Percentiles rank a stretch among this genome's conserved stretches.
These are phyloP conservation scores for Aegilops speltoides DNA, from an alignment of 176 grass and related monocot species.

Conservation along the genomic window DNA sequence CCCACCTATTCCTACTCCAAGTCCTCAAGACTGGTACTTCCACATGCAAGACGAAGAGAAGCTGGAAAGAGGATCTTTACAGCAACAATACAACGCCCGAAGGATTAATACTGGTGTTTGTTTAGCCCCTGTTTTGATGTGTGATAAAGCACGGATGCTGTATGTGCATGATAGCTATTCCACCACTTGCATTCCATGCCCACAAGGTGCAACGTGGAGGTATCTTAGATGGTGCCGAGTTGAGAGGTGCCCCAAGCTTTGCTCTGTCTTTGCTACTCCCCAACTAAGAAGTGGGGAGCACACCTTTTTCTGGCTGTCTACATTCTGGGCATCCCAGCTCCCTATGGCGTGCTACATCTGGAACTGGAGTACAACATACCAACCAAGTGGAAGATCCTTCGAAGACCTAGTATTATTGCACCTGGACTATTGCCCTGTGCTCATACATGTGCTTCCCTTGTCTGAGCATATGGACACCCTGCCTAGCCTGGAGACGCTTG, in stretches of 20 bases:
- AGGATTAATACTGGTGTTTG: neutral
- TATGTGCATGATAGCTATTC: too few species aligned
- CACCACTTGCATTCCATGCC: too few species aligned
- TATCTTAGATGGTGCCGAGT: too few species aligned
- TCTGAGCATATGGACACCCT: neutral
- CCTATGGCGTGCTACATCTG: neutral
- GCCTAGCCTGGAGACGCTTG: neutral
- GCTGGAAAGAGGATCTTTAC: neutral
- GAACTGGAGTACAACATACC: accelerated
- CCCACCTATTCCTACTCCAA: neutral
- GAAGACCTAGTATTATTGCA: neutral
- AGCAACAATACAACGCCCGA: neutral
- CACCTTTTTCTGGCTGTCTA: accelerated
- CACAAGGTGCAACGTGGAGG: too few species aligned
- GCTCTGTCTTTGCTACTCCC: too few species aligned
- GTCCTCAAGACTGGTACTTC: neutral
- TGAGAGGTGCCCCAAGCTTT: too few species aligned
- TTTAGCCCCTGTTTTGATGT: too few species aligned
- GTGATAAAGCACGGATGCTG: too few species aligned
- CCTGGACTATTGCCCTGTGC: neutral
- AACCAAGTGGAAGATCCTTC: accelerated
- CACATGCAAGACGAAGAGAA: neutral
- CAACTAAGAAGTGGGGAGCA: too few species aligned
- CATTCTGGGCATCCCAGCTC: slow-evolving; percentile 18
- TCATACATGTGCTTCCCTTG: neutral